Conservation (phyloP, 345 rosid species). For the Heritiera littoralis region DNA sequence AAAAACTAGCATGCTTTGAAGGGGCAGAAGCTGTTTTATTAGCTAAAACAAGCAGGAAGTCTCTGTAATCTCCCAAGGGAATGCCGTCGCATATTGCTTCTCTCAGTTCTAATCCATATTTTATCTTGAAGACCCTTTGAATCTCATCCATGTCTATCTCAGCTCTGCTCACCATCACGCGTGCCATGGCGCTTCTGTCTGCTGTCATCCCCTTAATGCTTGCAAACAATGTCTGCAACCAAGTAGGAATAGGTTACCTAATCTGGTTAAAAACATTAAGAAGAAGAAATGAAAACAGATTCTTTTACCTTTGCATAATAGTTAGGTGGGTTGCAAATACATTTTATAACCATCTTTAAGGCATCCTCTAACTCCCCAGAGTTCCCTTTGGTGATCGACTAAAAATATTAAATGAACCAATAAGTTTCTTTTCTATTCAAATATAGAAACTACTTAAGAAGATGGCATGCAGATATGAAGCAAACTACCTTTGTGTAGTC, state of each 20-base stretch:
- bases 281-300: not conserved
- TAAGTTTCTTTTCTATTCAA: not conserved
- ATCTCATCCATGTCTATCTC: constrained; percentile 58
- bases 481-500: constrained; percentile 51
- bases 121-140: constrained; percentile 38
- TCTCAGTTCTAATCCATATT: constrained; percentile 44
- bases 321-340: constrained; percentile 45
- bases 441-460: not conserved
- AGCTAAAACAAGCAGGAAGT: constrained; percentile 52
- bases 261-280: not conserved
- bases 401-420: not conserved
- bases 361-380: constrained; percentile 46
- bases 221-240: constrained; percentile 37
- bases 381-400: constrained; percentile 45
- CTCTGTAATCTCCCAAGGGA: constrained; percentile 49
- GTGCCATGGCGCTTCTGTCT: constrained; percentile 35
- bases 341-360: constrained; percentile 46
- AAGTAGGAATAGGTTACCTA: not conserved
- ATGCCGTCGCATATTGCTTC: constrained; percentile 45
- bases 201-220: constrained; percentile 37
- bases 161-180: constrained; percentile 54
- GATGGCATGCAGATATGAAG: not conserved
- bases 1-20: not conserved
- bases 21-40: constrained; percentile 22
- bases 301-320: constrained; percentile 57